Evolutionary conservation across 2,329 filamentous ascomycete species (phyloP), one percentile per base, ranked within the genome.

Genomic region (Colletotrichum musicola): DNA sequence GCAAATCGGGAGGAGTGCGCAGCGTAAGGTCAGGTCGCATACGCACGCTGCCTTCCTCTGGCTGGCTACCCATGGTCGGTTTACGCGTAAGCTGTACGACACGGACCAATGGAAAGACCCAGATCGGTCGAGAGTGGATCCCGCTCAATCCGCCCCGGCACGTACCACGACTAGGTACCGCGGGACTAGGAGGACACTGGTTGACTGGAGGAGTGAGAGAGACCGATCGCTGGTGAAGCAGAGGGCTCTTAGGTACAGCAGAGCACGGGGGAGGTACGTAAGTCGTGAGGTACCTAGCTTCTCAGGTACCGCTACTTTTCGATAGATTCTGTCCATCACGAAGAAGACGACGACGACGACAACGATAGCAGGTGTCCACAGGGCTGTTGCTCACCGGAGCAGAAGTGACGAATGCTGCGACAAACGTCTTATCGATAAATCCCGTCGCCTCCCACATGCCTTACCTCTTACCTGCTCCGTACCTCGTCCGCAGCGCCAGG

Each of bases 81-180:
- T 74, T 77, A 77, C 75, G 75, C 75, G 75, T 77, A 73, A 77
- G 74, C 75, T 75, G 72, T 73, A 71, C 67, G 71, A 70, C 70
- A 64, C 58, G 22, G 57, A 56, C 75, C 75, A 77, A 77, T 77
- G 35, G 9, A 16, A 60, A 46, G 20, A 10, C 12, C 42, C 38
- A 62, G 50, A 53, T 62, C 27, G 35, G 2, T 68, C 3, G 16
- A 35, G 35, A 64, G 71, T 69, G 71, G 71, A 42, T 27, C 55
- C 54, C 27, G 47, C 30, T 61, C 50, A 66, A 58, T 69, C 62
- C 59, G 57, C 60, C 63, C 55, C 58, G 62, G 71, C 57, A 71
- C 69, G 62, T 67, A 71, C 62, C 61, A 63, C 64, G 56, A 68
- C 59, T 44, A 35, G 30, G 30, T 35, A 35, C 30, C 30, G 30